These are phyloP conservation scores for Periconia sp. DNA, from an alignment of 2,329 filamentous ascomycete species.

Conservation along the genomic window DNA sequence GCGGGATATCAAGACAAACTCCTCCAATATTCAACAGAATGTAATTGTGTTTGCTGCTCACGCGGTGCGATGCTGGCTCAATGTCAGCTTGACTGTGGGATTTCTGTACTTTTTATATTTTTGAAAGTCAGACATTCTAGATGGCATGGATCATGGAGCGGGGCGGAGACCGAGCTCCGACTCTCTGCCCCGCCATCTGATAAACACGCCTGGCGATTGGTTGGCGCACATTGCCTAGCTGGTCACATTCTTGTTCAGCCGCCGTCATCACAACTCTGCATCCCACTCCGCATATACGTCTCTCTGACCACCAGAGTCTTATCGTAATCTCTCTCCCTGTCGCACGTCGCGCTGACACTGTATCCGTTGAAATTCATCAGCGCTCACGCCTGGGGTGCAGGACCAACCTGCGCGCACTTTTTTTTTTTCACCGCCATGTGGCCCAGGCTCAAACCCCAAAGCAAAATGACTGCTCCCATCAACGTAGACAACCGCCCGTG, in stretches of 20 bases:
- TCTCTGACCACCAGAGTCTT: too few relatives aligned
- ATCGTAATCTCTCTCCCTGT: too few relatives aligned
- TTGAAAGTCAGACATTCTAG: conserved; percentile 1
- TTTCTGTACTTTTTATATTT: background rate
- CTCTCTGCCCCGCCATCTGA: conserved; percentile 1
- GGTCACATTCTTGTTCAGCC: background rate
- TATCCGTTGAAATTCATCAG: background rate
- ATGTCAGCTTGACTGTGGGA: too few relatives aligned
- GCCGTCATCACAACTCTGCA: background rate
- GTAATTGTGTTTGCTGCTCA: background rate
- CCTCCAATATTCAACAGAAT: background rate
- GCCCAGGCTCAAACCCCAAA: conserved; percentile 10
- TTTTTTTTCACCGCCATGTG: conserved; percentile 8
- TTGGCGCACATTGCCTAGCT: too few relatives aligned
- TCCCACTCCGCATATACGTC: background rate
- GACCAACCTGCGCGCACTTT: too few relatives aligned
- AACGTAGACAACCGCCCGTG: conserved; percentile 21
- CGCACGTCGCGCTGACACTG: background rate
- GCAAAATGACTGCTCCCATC: conserved; percentile 22
- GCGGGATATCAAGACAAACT: background rate
- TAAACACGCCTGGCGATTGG: background rate
- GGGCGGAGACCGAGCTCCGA: background rate
- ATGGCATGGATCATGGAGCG: background rate
- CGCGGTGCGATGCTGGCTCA: too few relatives aligned
- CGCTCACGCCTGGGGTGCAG: background rate